Evolutionary conservation across 1,284 basidiomycete species (phyloP).

Genomic region (Cutaneotrichosporon dermatis): DNA sequence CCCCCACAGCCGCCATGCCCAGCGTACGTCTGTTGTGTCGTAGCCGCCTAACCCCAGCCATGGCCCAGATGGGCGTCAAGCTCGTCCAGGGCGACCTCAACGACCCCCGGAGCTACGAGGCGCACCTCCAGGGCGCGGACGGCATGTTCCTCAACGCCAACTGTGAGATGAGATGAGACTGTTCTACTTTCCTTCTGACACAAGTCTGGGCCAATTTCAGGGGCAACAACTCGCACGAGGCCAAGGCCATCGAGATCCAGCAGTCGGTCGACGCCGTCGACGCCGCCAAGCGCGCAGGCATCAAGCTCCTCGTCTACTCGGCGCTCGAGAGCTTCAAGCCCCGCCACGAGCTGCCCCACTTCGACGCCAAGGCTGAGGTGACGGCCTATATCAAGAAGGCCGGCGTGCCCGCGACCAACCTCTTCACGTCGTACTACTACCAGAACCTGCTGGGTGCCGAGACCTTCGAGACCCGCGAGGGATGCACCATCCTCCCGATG

Average conservation of each 20-base stretch:
- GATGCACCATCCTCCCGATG: slow-evolving; percentile 12
- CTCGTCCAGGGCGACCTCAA: slow-evolving; percentile 22
- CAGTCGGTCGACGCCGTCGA: slow-evolving; percentile 13
- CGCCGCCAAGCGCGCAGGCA: slow-evolving; percentile 7
- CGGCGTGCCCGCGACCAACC: slow-evolving; percentile 20
- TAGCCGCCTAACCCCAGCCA: slow-evolving; percentile 6
- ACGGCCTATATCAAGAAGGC: slow-evolving; percentile 19
- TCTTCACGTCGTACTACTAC: slow-evolving; percentile 21
- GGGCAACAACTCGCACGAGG: slow-evolving; percentile 16
- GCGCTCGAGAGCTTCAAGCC: slow-evolving; percentile 22
- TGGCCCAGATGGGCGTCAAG: slow-evolving; percentile 18
- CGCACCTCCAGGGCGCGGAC: slow-evolving; percentile 21
- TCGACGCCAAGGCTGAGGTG: slow-evolving; percentile 32
- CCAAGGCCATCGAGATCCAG: slow-evolving; percentile 13
- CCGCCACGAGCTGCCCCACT: slow-evolving; percentile 23
- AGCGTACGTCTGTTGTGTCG: slow-evolving; percentile 9
- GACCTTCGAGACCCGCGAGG: slow-evolving; percentile 6
- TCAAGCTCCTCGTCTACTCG: slow-evolving; percentile 18
- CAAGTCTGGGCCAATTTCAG: slow-evolving; percentile 18
- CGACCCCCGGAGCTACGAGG: slow-evolving; percentile 20
- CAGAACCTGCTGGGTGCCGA: slow-evolving; percentile 5
- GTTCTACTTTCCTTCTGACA: background rate
- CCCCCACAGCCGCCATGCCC: slow-evolving; percentile 2
- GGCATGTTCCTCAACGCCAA: slow-evolving; percentile 28
- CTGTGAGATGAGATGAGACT: slow-evolving; percentile 14